Evolutionary conservation across 179 eudicot species (phyloP), one percentile per base, ranked within the genome.

Genomic region (Kewa caespitosa): DNA sequence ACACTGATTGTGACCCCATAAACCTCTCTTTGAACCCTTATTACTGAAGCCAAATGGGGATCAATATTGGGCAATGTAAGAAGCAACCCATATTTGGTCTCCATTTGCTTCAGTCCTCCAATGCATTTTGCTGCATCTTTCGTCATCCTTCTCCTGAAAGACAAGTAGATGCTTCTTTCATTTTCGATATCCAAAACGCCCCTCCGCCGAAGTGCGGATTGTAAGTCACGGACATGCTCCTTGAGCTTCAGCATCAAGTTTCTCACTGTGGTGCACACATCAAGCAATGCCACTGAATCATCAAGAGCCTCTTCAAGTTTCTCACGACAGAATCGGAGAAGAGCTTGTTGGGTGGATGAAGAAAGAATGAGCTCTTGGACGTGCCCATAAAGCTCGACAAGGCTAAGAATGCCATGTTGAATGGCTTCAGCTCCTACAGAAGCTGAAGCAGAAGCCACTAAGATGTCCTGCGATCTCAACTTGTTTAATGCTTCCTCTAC

Each of bases 191-290:
- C 41, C 2, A 61, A 54, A 31, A 14, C 10, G 30, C 82, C 82
- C 55, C 82, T 71, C 77, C 89, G 70, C 1, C 87, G 74, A 4
- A 81, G 32, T 0, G 80, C 81, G 4, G 90, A 85, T 33, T 84
- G 87, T 31, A 87, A 71, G 46, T 73, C 76, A 20, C 78, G 37
- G 0, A 84, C 77, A 28, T 75, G 77, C 66, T 83, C 83, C 60
- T 76, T 85, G 23, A 80, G 54, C 71, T 55, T 59, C 41, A 64
- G n/a, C 6, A 81, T 43, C 18, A 85, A 28, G 36, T 87, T 83
- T 36, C 83, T 75, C 20, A 70, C 74, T 31, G 32, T 34, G 76
- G 75, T 67, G 48, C 88, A 87, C 13, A 62, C 27, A 69, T 85
- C 87, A 1, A 83, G 69, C 39, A 83, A 15, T 27, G 67, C 66